Percentiles rank a stretch among this genome's conserved stretches.
phyloP scores from a whole-genome alignment of 805 yeast genomes.

The Cyberlindnera lachancei region DNA sequence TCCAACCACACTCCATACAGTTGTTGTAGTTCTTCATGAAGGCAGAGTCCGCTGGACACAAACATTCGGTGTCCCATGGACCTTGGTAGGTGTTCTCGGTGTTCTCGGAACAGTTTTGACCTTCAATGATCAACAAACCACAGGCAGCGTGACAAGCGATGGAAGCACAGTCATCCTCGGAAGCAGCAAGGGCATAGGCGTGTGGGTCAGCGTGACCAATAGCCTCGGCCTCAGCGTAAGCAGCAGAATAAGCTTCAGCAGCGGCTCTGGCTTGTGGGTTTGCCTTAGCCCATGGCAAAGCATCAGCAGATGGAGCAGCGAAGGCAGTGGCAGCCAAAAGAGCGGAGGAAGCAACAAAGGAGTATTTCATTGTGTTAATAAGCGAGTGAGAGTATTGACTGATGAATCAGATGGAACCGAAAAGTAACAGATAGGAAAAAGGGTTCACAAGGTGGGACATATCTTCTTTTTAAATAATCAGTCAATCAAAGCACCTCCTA shows the following conservation, averaged over 20 bases:
- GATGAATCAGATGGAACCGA: no score
- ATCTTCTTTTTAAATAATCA: no score
- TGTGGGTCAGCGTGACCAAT: slow-evolving; percentile 13
- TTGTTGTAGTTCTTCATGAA: slow-evolving; percentile 15
- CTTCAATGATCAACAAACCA: slow-evolving; percentile 25
- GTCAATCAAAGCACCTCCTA: no score
- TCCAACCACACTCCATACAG: slow-evolving; percentile 32
- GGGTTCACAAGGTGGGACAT: no score
- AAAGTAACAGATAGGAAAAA: no score
- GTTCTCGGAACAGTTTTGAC: slow-evolving; percentile 19
- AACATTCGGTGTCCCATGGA: slow-evolving; percentile 13
- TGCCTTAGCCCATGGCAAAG: slow-evolving; percentile 9
- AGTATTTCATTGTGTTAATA: slow-evolving; percentile 2
- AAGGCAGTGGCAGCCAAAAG: not conserved
- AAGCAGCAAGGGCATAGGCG: slow-evolving; percentile 19
- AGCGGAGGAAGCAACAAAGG: slow-evolving; percentile 1
- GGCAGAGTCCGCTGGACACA: slow-evolving; percentile 16
- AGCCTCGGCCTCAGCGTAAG: slow-evolving; percentile 6
- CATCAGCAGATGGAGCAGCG: slow-evolving; percentile 3
- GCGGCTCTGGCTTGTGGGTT: slow-evolving; percentile 7
- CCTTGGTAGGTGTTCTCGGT: slow-evolving; percentile 4
- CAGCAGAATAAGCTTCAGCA: slow-evolving; percentile 5
- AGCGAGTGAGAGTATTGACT: no score
- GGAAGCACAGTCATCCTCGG: slow-evolving; percentile 18
- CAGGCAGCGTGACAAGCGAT: slow-evolving; percentile 25